phyloP scores from a whole-genome alignment of 208 protist genomes.

The Leishmania arabica region DNA sequence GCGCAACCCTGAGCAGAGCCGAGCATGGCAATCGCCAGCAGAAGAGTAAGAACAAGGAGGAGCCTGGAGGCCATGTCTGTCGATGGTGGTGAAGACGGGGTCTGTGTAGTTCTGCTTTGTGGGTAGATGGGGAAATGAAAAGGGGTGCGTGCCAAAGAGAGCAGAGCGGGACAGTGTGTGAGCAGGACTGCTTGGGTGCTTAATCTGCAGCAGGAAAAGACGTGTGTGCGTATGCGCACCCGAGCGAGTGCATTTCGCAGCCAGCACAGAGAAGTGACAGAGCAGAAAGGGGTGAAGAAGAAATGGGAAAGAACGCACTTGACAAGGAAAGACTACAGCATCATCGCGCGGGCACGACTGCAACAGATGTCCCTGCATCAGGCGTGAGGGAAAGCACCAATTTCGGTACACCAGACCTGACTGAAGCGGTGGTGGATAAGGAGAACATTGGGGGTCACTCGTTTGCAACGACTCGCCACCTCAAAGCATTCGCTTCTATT shows the following conservation, averaged over 20 bases:
- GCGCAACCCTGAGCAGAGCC: constrained; percentile 1
- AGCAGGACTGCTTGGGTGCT: background rate
- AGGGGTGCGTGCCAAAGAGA: background rate
- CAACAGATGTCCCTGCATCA: background rate
- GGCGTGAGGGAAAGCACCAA: background rate
- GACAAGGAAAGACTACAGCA: background rate
- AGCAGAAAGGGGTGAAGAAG: background rate
- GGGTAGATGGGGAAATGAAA: background rate
- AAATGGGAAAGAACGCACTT: background rate
- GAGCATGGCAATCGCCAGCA: constrained; percentile 5
- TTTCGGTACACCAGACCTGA: background rate
- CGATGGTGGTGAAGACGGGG: background rate
- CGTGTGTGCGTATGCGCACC: background rate
- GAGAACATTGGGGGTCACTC: background rate
- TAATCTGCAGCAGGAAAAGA: background rate
- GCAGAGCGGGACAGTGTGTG: background rate
- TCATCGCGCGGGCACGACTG: background rate
- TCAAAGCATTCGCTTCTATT: background rate
- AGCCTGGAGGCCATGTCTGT: constrained; percentile 1
- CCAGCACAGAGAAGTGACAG: background rate
- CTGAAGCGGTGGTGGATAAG: background rate
- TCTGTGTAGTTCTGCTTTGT: background rate
- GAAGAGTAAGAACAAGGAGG: background rate
- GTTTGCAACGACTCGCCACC: background rate
- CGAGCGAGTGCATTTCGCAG: background rate